phyloP scores from a whole-genome alignment of 2,329 filamentous ascomycete species.

The Ceratocystis destructans region DNA sequence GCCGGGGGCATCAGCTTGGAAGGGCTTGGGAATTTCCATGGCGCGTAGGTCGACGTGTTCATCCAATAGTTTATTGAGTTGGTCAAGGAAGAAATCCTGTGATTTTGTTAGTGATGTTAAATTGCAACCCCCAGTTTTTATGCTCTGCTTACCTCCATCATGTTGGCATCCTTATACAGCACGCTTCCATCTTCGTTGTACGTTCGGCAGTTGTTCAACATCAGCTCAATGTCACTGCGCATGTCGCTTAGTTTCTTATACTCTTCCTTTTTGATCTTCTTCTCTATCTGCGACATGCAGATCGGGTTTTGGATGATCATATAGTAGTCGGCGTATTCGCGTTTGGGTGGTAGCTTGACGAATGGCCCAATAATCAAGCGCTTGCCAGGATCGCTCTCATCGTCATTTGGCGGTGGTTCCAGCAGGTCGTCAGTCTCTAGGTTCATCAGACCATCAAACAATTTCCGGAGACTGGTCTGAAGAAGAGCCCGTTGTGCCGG shows the following conservation, averaged over 20 bases:
- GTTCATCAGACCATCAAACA: slow-evolving; percentile 70
- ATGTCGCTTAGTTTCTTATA: slow-evolving; percentile 73
- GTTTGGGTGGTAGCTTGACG: slow-evolving; percentile 76
- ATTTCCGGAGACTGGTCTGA: slow-evolving; percentile 60
- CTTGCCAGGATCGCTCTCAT: slow-evolving; percentile 43
- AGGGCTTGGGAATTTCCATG: slow-evolving; percentile 33
- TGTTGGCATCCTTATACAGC: slow-evolving; percentile 80
- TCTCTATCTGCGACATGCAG: slow-evolving; percentile 88
- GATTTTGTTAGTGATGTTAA: slow-evolving; percentile 37
- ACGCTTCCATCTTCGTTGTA: slow-evolving; percentile 95
- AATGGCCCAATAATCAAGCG: slow-evolving; percentile 89
- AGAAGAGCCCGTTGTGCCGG: slow-evolving; percentile 60
- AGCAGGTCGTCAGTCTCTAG: slow-evolving; percentile 65
- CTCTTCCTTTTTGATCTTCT: slow-evolving; percentile 91
- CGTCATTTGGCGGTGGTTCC: slow-evolving; percentile 37
- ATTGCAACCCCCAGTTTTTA: slow-evolving; percentile 21
- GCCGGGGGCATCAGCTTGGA: slow-evolving; percentile 19
- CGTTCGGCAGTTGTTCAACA: slow-evolving; percentile 83
- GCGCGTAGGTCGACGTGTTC: slow-evolving; percentile 43
- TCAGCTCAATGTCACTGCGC: slow-evolving; percentile 64
- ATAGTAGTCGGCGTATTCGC: slow-evolving; percentile 90
- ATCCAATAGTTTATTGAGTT: slow-evolving; percentile 40
- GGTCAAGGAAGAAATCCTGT: slow-evolving; percentile 41
- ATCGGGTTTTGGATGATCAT: slow-evolving; percentile 84
- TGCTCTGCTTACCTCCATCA: slow-evolving; percentile 47